Base-by-base conservation (phyloP, 1,284 basidiomycete genomes). In the Marasmius sp. region DNA sequence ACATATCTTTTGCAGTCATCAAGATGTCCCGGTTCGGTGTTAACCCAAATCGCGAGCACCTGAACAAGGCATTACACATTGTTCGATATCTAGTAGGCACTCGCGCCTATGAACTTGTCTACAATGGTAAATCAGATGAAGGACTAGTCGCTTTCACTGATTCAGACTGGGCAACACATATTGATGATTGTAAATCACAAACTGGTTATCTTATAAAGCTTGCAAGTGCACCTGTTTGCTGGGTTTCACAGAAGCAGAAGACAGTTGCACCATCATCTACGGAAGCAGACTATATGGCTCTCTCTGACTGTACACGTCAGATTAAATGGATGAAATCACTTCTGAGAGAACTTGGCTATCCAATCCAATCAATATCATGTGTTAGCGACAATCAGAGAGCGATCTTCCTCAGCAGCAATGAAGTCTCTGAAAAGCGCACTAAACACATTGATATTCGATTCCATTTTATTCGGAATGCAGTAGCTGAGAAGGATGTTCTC, bases 361-460 rank as follows among this genome's bases (percentile, higher is more conserved):
- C 54, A n/a, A n/a, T n/a, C n/a, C n/a, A 14, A 18, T 39, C 18
- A 11, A 34, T 51, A n/a, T 58, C 57, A 1, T 61, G 79, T 36
- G 66, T 60, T 64, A 66, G 67, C 12, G 76, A 81, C 65, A 81
- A 81, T 61, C 68, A 76, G 57, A 69, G 74, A 0, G 65, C 76
- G 0, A 70, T 81, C 9, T 64, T 67, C 27, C 62, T 79, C 6
- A 68, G 70, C 1, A 47, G 58, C 1, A 77, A 78, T 53, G 70
- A 75, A 4, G 65, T 72, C 0, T 59, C 56, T n/a, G 68, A 73
- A 43, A 20, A 58, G 5, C 61, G 72, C 0, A 69, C 75, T 8
- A 81, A 81, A 64, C 80, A 82, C 64, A 78, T 81, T 55, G 72
- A 80, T 58, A 70, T 79, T 52, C 58, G 60, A 1, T 71, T 74